These are phyloP conservation scores for Talaromyces sp. DNA, from an alignment of 2,329 filamentous ascomycete species.

Conservation along the genomic window DNA sequence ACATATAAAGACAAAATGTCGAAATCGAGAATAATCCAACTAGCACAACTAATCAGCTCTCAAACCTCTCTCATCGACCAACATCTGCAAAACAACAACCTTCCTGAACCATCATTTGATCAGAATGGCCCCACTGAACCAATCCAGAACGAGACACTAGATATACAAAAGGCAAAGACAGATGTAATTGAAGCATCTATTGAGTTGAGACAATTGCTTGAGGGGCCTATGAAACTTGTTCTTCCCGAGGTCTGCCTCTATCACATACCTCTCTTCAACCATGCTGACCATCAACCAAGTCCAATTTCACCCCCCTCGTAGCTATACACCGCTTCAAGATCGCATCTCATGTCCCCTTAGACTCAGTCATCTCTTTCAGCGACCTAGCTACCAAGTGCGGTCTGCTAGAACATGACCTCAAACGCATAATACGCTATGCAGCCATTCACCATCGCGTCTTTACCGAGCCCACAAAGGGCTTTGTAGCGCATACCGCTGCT, in stretches of 20 bases:
- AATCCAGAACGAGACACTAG: slow-evolving; percentile 5
- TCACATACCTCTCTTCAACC: not conserved
- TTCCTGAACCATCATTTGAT: slow-evolving; percentile 15
- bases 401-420: slow-evolving; percentile 11
- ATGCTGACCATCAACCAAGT: not conserved
- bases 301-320: slow-evolving; percentile 15
- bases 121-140: slow-evolving; percentile 11
- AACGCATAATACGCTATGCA: slow-evolving; percentile 17
- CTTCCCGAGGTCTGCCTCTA: slow-evolving; percentile 9
- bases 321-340: slow-evolving; percentile 17
- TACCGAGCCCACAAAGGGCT: slow-evolving; percentile 13
- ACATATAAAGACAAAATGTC: not conserved
- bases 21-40: slow-evolving; percentile 16
- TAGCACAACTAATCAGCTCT: slow-evolving; percentile 15
- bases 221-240: slow-evolving; percentile 16
- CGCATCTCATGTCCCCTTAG: slow-evolving; percentile 5
- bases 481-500: slow-evolving; percentile 18
- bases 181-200: slow-evolving; percentile 15
- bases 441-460: slow-evolving; percentile 17
- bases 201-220: slow-evolving; percentile 14
- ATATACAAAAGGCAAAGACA: slow-evolving; percentile 12
- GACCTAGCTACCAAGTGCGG: slow-evolving; percentile 13
- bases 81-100: slow-evolving; percentile 12
- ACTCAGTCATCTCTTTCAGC: slow-evolving; percentile 8
- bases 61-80: slow-evolving; percentile 11